Conservation (phyloP, 345 rosid genomes). For the Rhodamnia rubescens region DNA sequence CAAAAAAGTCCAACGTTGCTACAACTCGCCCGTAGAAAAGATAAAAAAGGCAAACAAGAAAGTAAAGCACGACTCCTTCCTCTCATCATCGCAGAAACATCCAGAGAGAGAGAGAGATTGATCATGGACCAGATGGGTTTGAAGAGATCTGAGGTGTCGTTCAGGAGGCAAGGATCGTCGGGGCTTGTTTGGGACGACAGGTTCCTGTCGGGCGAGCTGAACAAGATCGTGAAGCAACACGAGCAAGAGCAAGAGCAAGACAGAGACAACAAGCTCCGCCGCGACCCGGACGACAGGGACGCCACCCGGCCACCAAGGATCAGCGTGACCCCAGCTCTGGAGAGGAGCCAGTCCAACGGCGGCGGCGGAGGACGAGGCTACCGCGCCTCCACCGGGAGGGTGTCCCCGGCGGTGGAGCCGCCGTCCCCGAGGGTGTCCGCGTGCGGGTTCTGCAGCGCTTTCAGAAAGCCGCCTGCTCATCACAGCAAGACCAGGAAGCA, state of each 20-base stretch:
- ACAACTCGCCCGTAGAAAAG: background rate
- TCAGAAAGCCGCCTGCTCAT: constrained; percentile 20
- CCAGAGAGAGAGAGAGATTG: background rate
- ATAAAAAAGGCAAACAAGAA: background rate
- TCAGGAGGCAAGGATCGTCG: constrained; percentile 90
- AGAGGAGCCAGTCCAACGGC: constrained; percentile 15
- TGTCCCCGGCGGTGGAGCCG: constrained; percentile 76
- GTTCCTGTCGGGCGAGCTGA: constrained; percentile 48
- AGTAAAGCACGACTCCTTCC: background rate
- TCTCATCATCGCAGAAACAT: background rate
- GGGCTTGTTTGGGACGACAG: constrained; percentile 86
- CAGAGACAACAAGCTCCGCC: background rate
- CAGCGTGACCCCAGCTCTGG: constrained; percentile 14
- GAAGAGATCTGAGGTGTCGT: constrained; percentile 83
- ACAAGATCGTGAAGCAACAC: constrained; percentile 4
- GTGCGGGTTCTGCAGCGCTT: constrained; percentile 74
- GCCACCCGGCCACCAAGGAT: background rate
- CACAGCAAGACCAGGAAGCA: constrained; percentile 1
- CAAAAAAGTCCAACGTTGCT: background rate
- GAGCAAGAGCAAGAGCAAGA: constrained; percentile 17
- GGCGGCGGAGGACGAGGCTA: constrained; percentile 54
- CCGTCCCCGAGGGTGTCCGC: constrained; percentile 83
- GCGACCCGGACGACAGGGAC: background rate
- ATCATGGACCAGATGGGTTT: constrained; percentile 43
- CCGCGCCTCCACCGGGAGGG: constrained; percentile 24